Evolutionary conservation across 305 asterid genomes (phyloP).

Genomic region (Ilex paraguariensis): DNA sequence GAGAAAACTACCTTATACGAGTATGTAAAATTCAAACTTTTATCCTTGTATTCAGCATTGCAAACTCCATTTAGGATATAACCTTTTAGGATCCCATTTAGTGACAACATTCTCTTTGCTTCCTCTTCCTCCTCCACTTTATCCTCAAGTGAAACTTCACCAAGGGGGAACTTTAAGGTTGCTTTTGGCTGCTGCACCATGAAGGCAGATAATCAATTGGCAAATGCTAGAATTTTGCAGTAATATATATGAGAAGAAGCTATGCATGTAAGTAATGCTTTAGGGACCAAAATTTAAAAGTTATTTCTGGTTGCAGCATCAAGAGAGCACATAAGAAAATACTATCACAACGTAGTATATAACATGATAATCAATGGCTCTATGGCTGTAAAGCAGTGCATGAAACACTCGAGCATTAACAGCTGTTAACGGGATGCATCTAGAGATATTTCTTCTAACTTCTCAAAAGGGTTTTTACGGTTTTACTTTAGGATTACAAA

Average conservation of each 20-base stretch:
- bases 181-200: slow-evolving; percentile 67
- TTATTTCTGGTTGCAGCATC: too few species aligned
- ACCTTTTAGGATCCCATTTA: slow-evolving; percentile 55
- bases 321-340: background rate
- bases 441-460: too few species aligned
- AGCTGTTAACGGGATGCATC: too few species aligned
- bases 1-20: slow-evolving; percentile 63
- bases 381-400: too few species aligned
- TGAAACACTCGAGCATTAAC: too few species aligned
- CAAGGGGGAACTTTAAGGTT: slow-evolving; percentile 68
- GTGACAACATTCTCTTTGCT: slow-evolving; percentile 40
- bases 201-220: background rate
- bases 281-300: too few species aligned
- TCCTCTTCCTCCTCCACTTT: slow-evolving; percentile 70
- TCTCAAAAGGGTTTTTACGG: too few species aligned
- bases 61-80: slow-evolving; percentile 60
- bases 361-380: too few species aligned
- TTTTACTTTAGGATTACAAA: background rate
- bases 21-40: slow-evolving; percentile 58
- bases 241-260: background rate
- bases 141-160: slow-evolving; percentile 77
- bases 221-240: background rate
- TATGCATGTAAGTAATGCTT: too few species aligned
- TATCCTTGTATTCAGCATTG: slow-evolving; percentile 66
- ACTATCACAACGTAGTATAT: background rate